Evolutionary conservation across 495 filamentous ascomycete species (phyloP), one percentile per base, ranked within the genome.

Genomic region (Podospora sp.): DNA sequence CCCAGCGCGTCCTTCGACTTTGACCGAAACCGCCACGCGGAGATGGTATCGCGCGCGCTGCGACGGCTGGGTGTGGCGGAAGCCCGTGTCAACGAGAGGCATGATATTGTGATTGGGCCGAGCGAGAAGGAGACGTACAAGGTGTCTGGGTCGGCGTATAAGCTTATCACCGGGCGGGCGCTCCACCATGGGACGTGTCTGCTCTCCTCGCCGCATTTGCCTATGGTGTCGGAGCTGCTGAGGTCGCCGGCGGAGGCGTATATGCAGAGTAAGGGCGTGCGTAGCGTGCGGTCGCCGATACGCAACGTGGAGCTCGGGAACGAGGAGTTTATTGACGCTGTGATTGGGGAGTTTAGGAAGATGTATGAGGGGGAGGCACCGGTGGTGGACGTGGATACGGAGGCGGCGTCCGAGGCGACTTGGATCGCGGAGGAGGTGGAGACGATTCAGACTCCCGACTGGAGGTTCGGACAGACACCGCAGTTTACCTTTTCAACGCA

Each of bases 131-230:
- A 60, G 14, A 67, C 88, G 4, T 87, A 88, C 69, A 99, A 99
- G 77, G 81, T 97, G 4, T 96, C 92, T 0, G 95, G 95, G 1
- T 95, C 91, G 0, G 95, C 95, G 20, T 98, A 95, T 79, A 98
- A 97, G 76, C 79, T 98, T 12, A 97, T 91, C 3, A 79, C 91
- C 21, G 77, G 83, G 40, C 85, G 93, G 55, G 87, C 92, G 5
- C 82, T 97, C 55, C 95, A 98, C 73, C 95, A 99, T 76, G 95
- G 92, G 4, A 99, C 95, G 0, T 94, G 92, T 75, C 79, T 99
- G 55, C 81, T 98, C 0, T 78, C 82, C 53, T 90, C 89, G 11
- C 86, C 86, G 6, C 88, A 93, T 71, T 79, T 97, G n/a, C 71
- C 80, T 29, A 74, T 79, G 46, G 87, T 97, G 7, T 83, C 86